phyloP scores from a whole-genome alignment of 2,329 filamentous ascomycete species.

The Cladophialophora immunda region DNA sequence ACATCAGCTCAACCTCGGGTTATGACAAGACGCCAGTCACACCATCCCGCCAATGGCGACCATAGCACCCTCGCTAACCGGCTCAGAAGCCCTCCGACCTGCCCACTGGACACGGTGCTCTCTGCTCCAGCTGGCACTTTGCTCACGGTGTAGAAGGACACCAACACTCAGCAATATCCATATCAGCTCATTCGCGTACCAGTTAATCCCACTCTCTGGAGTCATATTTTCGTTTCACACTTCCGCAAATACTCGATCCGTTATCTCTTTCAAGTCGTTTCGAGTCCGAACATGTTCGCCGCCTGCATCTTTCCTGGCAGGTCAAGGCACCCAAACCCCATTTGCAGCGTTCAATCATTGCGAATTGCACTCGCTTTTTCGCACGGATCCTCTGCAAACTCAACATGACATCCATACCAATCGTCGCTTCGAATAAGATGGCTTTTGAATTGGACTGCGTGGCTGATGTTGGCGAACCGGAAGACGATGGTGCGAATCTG shows the following conservation, averaged over 20 bases:
- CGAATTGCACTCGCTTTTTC: conserved; percentile 29
- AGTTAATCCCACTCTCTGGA: not conserved
- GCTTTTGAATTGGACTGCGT: conserved; percentile 57
- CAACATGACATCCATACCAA: conserved; percentile 57
- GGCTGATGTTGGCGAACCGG: conserved; percentile 57
- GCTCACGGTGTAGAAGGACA: not conserved
- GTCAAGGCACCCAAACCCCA: too few relatives aligned
- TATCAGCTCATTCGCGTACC: not conserved
- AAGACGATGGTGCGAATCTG: conserved; percentile 57
- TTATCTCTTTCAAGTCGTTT: not conserved
- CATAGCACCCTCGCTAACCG: not conserved
- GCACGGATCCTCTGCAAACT: conserved; percentile 54
- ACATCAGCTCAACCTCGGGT: conserved; percentile 1
- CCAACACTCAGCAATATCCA: not conserved
- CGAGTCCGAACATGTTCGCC: not conserved
- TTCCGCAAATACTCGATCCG: not conserved
- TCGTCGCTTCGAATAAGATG: conserved; percentile 50
- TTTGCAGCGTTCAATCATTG: not conserved
- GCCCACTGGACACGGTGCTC: not conserved
- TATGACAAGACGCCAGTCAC: not conserved
- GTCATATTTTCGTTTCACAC: not conserved
- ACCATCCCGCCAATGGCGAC: conserved; percentile 3
- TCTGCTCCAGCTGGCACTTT: not conserved
- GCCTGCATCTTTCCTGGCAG: not conserved
- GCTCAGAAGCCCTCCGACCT: not conserved